Evolutionary conservation across 495 filamentous ascomycete genomes (phyloP), one percentile per base, ranked within the genome.

Genomic region (Aspergillus sparsus): DNA sequence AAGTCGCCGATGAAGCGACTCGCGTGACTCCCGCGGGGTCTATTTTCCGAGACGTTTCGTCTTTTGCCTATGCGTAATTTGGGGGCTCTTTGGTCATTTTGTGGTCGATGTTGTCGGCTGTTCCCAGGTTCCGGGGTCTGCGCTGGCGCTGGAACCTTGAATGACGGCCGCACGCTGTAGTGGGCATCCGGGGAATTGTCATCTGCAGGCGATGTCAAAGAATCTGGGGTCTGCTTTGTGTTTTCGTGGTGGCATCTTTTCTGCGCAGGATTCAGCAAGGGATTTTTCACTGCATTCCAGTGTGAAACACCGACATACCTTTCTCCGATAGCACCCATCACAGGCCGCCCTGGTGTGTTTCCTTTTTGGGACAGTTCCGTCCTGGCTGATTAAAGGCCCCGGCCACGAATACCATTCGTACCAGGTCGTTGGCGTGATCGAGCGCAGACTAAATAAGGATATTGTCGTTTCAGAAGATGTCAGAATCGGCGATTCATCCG

Each of bases 171-270:
- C 3, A 45, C n/a, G 42, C n/a, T 45, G n/a, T 11, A 45, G 2
- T 15, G 13, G 42, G 8, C 42, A 45, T 45, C 5, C 5, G 42
- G 42, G 42, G 42, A 45, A 45, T 45, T 45, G 42, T 6, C n/a
- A 11, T 45, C 42, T 3, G 1, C 5, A 45, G 42, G 42, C 2
- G 42, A 45, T 45, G 42, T 12, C 42, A 45, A 45, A 45, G 15
- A 45, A 55, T 32, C 18, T 13, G 56, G 7, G 7, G 49, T 7
- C 6, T 39, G 49, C 3, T 52, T 51, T 52, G 16, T 31, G 5
- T 44, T 57, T 7, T 58, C 55, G 45, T 70, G 67, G 21, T 61
- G 62, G 36, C 67, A 70, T 52, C 62, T 65, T 65, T 64, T 70
- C 67, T 70, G 37, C 7, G 2, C 3, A 21, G n/a, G 6, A 33